These are phyloP conservation scores for Colletotrichum camelliae DNA, from an alignment of 2,329 filamentous ascomycete species.

Conservation along the genomic window DNA sequence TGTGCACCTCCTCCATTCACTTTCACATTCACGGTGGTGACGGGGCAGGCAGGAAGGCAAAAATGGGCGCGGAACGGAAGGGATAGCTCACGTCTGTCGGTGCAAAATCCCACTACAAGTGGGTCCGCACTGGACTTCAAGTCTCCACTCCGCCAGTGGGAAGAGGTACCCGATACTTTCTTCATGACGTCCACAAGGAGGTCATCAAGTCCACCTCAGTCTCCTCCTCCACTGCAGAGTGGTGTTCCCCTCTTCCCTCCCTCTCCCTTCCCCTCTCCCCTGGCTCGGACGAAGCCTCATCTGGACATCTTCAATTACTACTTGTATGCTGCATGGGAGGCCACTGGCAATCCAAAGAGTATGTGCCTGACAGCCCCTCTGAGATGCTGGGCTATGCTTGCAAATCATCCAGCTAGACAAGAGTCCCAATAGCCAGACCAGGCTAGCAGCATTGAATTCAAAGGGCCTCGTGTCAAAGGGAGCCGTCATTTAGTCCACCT, in stretches of 20 bases:
- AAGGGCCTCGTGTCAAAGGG: background rate
- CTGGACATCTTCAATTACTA: background rate
- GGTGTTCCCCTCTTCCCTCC: background rate
- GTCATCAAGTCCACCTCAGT: background rate
- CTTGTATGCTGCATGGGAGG: background rate
- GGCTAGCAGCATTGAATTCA: background rate
- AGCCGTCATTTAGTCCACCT: background rate
- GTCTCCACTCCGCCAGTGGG: background rate
- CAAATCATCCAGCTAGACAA: background rate
- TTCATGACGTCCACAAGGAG: conserved; percentile 10
- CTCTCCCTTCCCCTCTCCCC: background rate
- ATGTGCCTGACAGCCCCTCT: background rate
- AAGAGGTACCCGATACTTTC: background rate
- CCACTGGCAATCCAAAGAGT: background rate
- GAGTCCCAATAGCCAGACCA: background rate
- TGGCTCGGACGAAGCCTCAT: background rate
- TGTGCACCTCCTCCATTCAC: background rate
- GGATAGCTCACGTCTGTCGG: conserved; percentile 23
- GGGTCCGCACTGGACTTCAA: conserved; percentile 23
- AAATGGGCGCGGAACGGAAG: conserved; percentile 24
- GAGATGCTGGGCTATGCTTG: background rate
- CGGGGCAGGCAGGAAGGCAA: conserved; percentile 17
- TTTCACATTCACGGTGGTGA: background rate
- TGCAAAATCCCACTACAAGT: conserved; percentile 26
- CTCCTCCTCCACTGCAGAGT: background rate